Base-by-base conservation (phyloP, 192 early-diverging fungal genomes). In the Podochytrium sp. region DNA sequence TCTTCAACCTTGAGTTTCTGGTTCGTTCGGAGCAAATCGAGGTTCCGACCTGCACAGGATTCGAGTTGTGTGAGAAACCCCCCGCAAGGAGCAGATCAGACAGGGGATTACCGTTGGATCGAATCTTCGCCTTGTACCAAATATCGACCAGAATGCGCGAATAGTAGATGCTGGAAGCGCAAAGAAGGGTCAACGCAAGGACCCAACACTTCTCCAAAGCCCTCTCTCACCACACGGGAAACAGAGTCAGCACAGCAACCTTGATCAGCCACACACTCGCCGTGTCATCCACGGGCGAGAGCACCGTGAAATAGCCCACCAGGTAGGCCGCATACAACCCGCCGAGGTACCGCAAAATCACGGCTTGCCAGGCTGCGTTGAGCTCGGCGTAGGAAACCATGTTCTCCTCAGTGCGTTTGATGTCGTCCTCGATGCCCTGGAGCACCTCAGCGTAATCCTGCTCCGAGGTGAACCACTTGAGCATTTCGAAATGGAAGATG, bases 41-140 rank as follows among this genome's bases (percentile, higher is more conserved):
- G 51, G 0, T 2, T 61, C 3, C 59, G 59, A 6, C 32, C 59
- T 61, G 7, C 16, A 40, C 3, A n/a, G 35, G 5, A 34, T 33
- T 3, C 6, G 14, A 5, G 6, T 16, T 33, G 4, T 4, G 33
- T 6, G 14, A 5, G 16, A 33, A 33, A 34, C 3, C 59, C n/a
- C n/a, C n/a, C n/a, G 29, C 23, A 55, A 6, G 23, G 35, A 14
- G 5, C 3, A 61, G 29, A 61, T 61, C n/a, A 30, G 3, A 61
- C n/a, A 61, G 35, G 12, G 29, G 23, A 10, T 61, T 34, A 93
- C 89, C 4, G 90, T 91, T 10, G 90, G 92, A 62, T 76, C 83
- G 7, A 88, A 87, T 16, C 94, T 79, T 23, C 90, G 86, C 76
- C 93, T 92, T 35, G 90, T 94, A 29, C 94, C 94, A 35, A 91